Evolutionary conservation across 768 basidiomycete genomes (phyloP).

Genomic region (Crepidotus variabilis): DNA sequence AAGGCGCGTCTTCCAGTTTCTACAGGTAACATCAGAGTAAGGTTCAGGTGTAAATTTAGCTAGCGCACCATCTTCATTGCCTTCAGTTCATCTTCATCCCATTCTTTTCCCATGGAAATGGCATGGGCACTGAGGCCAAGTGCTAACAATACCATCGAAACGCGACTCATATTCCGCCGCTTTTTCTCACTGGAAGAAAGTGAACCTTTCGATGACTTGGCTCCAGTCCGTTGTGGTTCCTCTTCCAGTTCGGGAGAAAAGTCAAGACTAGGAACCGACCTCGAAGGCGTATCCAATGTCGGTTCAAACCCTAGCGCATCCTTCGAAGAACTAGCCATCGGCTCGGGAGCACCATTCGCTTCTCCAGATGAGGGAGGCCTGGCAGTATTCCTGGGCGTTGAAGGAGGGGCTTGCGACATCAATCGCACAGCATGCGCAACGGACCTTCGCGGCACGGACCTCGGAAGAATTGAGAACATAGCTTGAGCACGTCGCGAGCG

Average conservation of each 20-base stretch:
- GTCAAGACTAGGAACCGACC: slow-evolving; percentile 52
- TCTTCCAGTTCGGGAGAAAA: slow-evolving; percentile 49
- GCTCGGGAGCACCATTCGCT: slow-evolving; percentile 16
- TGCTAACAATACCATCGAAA: slow-evolving; percentile 49
- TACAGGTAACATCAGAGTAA: slow-evolving; percentile 18
- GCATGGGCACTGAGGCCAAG: slow-evolving; percentile 54
- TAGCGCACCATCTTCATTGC: slow-evolving; percentile 55
- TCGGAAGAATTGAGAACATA: slow-evolving; percentile 30
- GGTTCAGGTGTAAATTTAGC: neutral
- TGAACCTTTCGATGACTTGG: slow-evolving; percentile 72
- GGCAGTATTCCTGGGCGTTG: slow-evolving; percentile 16
- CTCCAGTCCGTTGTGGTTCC: slow-evolving; percentile 59
- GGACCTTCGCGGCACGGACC: slow-evolving; percentile 31
- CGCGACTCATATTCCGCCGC: slow-evolving; percentile 52
- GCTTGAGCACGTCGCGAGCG: slow-evolving; percentile 5
- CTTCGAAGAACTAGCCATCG: slow-evolving; percentile 14
- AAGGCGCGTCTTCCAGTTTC: slow-evolving; percentile 57
- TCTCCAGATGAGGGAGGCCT: slow-evolving; percentile 15
- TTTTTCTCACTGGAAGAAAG: slow-evolving; percentile 76
- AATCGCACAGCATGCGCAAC: slow-evolving; percentile 30
- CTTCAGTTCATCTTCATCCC: slow-evolving; percentile 70
- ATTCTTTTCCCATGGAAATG: slow-evolving; percentile 73
- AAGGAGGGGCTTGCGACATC: slow-evolving; percentile 27
- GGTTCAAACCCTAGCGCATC: slow-evolving; percentile 9
- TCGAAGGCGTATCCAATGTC: slow-evolving; percentile 6